Conservation (phyloP, 495 filamentous ascomycete species). For the Patellaria atrata region DNA sequence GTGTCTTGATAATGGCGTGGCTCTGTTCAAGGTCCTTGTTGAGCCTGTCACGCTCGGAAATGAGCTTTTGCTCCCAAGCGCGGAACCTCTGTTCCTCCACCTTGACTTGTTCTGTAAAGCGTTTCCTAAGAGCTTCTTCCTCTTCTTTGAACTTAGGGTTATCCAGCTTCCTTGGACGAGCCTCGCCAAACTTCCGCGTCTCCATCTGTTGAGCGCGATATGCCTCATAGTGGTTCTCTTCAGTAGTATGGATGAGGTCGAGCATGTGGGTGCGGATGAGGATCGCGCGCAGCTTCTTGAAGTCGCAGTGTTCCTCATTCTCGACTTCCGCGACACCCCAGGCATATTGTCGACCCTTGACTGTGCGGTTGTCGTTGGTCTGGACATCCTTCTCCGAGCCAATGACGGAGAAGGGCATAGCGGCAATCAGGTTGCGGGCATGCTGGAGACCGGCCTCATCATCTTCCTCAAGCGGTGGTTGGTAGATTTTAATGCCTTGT, state of each 20-base stretch:
- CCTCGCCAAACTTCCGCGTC: constrained; percentile 97
- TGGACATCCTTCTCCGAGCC: constrained; percentile 98
- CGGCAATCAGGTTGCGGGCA: constrained; percentile 81
- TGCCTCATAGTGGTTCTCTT: constrained; percentile 97
- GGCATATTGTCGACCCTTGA: constrained; percentile 96
- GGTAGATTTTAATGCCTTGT: constrained; percentile 98
- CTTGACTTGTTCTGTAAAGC: constrained; percentile 99
- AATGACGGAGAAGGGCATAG: constrained; percentile 98
- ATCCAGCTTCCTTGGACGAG: constrained; percentile 89
- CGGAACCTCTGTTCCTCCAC: constrained; percentile 97
- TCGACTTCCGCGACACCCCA: constrained; percentile 99
- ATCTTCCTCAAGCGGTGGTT: constrained; percentile 92
- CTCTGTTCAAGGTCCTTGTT: constrained; percentile 98
- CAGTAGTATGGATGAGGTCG: constrained; percentile 97
- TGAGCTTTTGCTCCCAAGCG: constrained; percentile 99
- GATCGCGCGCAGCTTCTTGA: constrained; percentile 98
- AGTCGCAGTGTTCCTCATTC: constrained; percentile 99
- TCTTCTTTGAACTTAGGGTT: constrained; percentile 99
- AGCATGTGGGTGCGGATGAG: constrained; percentile 99
- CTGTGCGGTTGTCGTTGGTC: constrained; percentile 83
- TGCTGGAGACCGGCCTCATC: constrained; percentile 91
- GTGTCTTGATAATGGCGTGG: constrained; percentile 88
- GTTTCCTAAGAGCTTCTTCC: constrained; percentile 92
- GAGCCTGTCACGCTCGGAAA: constrained; percentile 89
- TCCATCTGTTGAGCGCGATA: constrained; percentile 99